Conservation (phyloP, 164 flowering plant species). For the Kingdonia uniflora region DNA sequence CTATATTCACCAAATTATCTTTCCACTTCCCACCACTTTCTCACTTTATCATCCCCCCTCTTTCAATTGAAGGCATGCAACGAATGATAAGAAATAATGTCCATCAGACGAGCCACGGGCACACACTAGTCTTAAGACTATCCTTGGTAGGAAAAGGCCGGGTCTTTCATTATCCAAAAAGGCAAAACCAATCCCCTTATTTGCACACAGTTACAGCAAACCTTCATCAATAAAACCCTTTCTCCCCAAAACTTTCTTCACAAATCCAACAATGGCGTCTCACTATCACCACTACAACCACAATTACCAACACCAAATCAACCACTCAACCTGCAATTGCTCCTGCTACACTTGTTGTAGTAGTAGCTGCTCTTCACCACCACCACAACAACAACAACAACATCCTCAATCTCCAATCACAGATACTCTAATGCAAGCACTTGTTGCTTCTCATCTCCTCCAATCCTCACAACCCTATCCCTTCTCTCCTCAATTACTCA, state of each 20-base stretch:
- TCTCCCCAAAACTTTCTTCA: background rate
- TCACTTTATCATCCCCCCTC: no score
- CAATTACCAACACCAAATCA: constrained; percentile 4
- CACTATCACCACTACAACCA: constrained; percentile 23
- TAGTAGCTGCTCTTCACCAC: background rate
- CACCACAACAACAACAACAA: background rate
- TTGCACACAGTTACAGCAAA: no score
- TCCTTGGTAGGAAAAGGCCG: no score
- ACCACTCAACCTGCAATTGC: constrained; percentile 8
- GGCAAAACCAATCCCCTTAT: no score
- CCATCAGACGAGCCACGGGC: no score
- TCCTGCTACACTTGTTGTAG: constrained; percentile 7
- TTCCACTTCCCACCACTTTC: no score
- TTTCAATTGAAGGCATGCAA: no score
- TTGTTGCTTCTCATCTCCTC: constrained; percentile 16
- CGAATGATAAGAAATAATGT: no score
- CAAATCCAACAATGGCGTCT: constrained; percentile 30
- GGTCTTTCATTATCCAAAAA: no score
- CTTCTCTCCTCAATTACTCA: background rate
- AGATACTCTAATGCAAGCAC: constrained; percentile 36
- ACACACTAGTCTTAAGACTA: no score
- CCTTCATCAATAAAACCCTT: background rate
- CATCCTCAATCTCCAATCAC: background rate
- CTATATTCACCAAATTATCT: no score
- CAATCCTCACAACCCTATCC: constrained; percentile 6